These are phyloP conservation scores for Ascochyta fabae DNA, from an alignment of 2,329 filamentous ascomycete genomes.

Conservation along the genomic window DNA sequence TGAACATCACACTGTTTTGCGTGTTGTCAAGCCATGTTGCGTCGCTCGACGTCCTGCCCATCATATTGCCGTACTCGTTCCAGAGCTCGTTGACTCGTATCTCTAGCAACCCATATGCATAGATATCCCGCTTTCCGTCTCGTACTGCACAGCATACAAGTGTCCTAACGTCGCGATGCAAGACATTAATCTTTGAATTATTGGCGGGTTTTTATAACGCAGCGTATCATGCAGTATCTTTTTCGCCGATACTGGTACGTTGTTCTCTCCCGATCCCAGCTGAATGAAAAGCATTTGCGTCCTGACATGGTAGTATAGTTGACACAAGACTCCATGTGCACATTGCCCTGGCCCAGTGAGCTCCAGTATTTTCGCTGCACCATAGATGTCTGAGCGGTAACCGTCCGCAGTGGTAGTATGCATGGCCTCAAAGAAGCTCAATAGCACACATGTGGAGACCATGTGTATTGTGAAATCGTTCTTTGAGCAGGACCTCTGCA, in stretches of 20 bases:
- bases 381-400: constrained; percentile 40
- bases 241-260: constrained; percentile 10
- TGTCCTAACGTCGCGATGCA: constrained; percentile 30
- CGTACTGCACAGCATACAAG: constrained; percentile 12
- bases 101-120: not conserved
- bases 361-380: constrained; percentile 39
- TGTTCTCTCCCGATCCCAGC: constrained; percentile 17
- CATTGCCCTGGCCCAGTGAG: constrained; percentile 35
- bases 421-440: constrained; percentile 44
- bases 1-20: not conserved
- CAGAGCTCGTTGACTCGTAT: constrained; percentile 1
- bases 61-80: not conserved
- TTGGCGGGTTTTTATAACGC: constrained; percentile 29
- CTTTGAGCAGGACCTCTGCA: constrained; percentile 17
- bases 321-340: constrained; percentile 34
- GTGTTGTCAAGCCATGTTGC: not conserved
- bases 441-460: constrained; percentile 40
- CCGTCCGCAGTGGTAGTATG: constrained; percentile 35
- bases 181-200: constrained; percentile 36
- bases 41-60: not conserved
- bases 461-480: constrained; percentile 36
- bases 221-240: constrained; percentile 31
- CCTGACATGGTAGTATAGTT: constrained; percentile 42
- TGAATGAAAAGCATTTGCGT: constrained; percentile 36
- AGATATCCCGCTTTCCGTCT: too few relatives aligned